Evolutionary conservation across 2,329 filamentous ascomycete genomes (phyloP), one percentile per base, ranked within the genome.

Genomic region (Cladosporium oxysporum): DNA sequence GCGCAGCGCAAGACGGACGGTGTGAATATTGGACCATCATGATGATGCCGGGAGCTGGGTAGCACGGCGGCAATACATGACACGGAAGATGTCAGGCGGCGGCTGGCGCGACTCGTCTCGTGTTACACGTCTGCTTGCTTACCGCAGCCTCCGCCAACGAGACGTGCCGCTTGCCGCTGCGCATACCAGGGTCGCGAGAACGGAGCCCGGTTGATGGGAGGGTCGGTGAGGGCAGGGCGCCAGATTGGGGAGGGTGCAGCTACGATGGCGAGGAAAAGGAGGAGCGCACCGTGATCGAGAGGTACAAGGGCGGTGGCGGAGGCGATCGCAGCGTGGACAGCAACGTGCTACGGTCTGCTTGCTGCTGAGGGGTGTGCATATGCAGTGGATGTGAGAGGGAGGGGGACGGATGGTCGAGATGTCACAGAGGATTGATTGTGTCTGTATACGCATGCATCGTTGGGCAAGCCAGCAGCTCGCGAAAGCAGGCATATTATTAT

Each of bases 211-310:
- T 59, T 59, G 37, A 59, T 47, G 57, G 57, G 37, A 59, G 57
- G 31, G 33, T 35, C 31, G 52, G 52, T 55, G 52, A 58, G 55
- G 21, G 31, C 31, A 21, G 11, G 18, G 18, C n/a, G 55, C 55
- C 57, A 16, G 37, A 47, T 59, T 47, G 26, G 57, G 57, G 37
- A 59, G 57, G 57, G 37, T 59, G 57, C 57, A 59, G 57, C 21
- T 59, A 8, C 57, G 57, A 59, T 59, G 57, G 57, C 57, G 57
- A 59, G 57, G 57, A 21, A 59, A 59, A 59, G 57, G n/a, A n/a
- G 57, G 35, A 41, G 37, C 14, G 21, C 26, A 47, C 28, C 16
- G 57, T 31, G 57, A 59, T 59, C 57, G 57, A 14, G 57, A 59
- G 57, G 37, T 21, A 35, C 55, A 23, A 41, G 33, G 55, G 55